Evolutionary conservation across 768 basidiomycete species (phyloP), one percentile per base, ranked within the genome.

Genomic region (Kwoniella heveanensis): DNA sequence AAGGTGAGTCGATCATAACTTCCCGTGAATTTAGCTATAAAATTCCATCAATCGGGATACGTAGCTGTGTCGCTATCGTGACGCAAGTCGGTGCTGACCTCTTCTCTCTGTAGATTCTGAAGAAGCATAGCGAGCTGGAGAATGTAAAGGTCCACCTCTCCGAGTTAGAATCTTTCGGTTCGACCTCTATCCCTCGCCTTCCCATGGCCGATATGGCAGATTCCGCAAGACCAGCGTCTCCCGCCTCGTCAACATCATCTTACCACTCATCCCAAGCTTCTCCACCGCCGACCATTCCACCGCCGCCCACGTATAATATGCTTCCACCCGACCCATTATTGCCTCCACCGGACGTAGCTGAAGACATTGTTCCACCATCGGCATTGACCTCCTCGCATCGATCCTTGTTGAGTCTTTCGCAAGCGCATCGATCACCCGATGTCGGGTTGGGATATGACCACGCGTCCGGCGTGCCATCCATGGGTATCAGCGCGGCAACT

Each of bases 261-360:
- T 76, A 73, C 32, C 70, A 73, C 51, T 70, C 68, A 15, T 76
- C 72, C 8, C 70, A 73, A 57, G 70, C 75, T 19, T 73, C 74
- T 15, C 70, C 67, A 9, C 67, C 68, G 1, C 50, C 51, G 9
- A 68, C 69, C 9, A 64, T 57, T 15, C 62, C 73, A 8, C 64
- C 67, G 0, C 66, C 70, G 5, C 67, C 67, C 0, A 56, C 66
- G 10, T 51, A 39, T 15, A 51, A 51, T 49, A 64, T 64, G 62
- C 27, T 64, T 19, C 67, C 70, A 27, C 72, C 72, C 10, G 68
- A 73, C 50, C 71, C 70, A 7, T 36, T 61, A 10, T 49, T 68
- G 5, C 67, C 67, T n/a, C 58, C 68, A 6, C 74, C 74, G 1
- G 74, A 76, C 53, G 70, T 73, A 10, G 64, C 74, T 12, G 66